Evolutionary conservation across 257 asterid genomes (phyloP).

Genomic region (Leonotis leonurus): DNA sequence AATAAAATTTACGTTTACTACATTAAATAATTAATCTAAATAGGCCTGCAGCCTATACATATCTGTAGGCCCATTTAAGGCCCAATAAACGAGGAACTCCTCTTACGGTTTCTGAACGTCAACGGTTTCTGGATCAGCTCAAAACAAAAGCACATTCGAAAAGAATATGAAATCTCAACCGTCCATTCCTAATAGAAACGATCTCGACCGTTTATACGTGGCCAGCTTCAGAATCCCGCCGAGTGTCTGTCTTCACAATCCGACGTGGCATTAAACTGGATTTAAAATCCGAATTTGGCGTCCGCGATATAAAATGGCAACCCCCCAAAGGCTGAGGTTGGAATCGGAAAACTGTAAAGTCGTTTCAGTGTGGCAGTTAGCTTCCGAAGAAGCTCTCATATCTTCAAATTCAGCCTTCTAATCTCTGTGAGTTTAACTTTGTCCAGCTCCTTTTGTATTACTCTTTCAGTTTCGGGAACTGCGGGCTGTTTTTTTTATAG

Average conservation of each 20-base stretch:
- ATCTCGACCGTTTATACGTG: slow-evolving; percentile 10
- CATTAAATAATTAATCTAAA: too few species aligned
- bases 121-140: slow-evolving; percentile 10
- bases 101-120: slow-evolving; percentile 16
- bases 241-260: slow-evolving; percentile 30
- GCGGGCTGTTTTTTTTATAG: background rate
- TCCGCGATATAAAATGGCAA: slow-evolving; percentile 45
- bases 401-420: slow-evolving; percentile 12
- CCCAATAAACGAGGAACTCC: background rate
- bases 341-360: slow-evolving; percentile 16
- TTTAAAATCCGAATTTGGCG: slow-evolving; percentile 68
- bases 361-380: slow-evolving; percentile 9
- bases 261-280: slow-evolving; percentile 52
- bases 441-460: background rate
- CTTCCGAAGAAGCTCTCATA: slow-evolving; percentile 18
- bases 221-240: slow-evolving; percentile 27
- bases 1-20: too few species aligned
- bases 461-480: slow-evolving; percentile 7
- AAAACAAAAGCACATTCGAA: background rate
- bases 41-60: background rate
- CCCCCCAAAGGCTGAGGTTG: background rate
- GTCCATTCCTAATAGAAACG: background rate
- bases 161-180: slow-evolving; percentile 30
- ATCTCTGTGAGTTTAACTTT: slow-evolving; percentile 28
- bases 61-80: background rate